Base-by-base conservation (phyloP, 2,329 filamentous ascomycete genomes). In the Aschersonia sp. region DNA sequence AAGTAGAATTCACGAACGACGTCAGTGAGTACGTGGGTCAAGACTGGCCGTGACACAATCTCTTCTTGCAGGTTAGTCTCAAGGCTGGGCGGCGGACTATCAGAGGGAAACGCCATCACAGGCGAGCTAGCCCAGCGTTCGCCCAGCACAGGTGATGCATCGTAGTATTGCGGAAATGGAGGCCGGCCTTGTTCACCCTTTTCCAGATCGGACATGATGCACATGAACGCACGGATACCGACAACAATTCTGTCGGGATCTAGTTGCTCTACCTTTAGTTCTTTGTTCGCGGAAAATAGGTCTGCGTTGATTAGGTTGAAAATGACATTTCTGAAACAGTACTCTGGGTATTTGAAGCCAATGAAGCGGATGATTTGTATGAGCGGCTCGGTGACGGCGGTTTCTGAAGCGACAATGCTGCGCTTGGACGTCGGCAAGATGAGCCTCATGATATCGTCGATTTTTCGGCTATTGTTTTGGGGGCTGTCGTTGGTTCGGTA, bases 161-260 rank as follows among this genome's bases (percentile, higher is more conserved):
- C 61, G 53, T 75, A 78, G n/a, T 79, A 77, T 44, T 82, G 78
- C 1, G 92, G 92, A 55, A 97, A 96, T 0, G 89, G 85, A 3
- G 92, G 92, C 30, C 76, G 76, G 9, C 82, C 77, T 52, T 80
- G 75, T 45, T 89, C 84, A 30, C 84, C 83, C 53, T 84, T 91
- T 63, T 98, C 92, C 30, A 97, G 71, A 61, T 98, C 92, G 0
- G 85, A 78, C 79, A 98, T 91, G 55, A 97, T 88, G 32, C 85
- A 86, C 31, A 98, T 73, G 61, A 97, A 98, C 3, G 92, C 86
- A 52, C 89, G 80, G 52, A 98, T 98, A 3, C 89, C 92, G 55
- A 98, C 85, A n/a, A 97, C 91, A 68, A 96, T 94, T 57, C 87
- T 84, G 60, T 98, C 94, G 0, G 94, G 92, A 52, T 98, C 92